These are phyloP conservation scores for Sphaerulina populicola DNA, from an alignment of 2,329 filamentous ascomycete genomes.

Conservation along the genomic window DNA sequence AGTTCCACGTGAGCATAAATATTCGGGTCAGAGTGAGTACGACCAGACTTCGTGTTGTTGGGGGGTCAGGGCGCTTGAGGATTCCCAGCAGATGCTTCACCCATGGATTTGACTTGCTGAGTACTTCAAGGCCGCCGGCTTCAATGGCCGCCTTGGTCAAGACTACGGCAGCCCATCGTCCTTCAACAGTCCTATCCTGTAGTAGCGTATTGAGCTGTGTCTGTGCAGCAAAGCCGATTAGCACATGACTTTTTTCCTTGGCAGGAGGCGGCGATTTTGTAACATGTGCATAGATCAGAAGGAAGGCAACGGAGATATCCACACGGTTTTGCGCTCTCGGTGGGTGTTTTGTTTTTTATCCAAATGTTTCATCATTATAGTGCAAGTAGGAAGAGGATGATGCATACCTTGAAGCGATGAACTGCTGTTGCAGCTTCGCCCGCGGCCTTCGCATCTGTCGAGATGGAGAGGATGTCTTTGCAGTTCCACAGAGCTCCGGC, in stretches of 20 bases:
- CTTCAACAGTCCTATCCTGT: conserved; percentile 64
- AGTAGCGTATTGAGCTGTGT: conserved; percentile 69
- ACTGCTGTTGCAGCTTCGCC: conserved; percentile 61
- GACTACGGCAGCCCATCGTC: conserved; percentile 67
- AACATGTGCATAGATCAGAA: conserved; percentile 58
- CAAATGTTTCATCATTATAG: conserved; percentile 87
- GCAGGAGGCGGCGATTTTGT: background rate
- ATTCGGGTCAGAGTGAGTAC: conserved; percentile 73
- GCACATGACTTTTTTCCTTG: background rate
- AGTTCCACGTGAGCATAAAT: conserved; percentile 71
- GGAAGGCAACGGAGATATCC: conserved; percentile 97
- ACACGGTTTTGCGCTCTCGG: conserved; percentile 93
- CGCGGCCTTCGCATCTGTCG: conserved; percentile 49
- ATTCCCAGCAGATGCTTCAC: conserved; percentile 66
- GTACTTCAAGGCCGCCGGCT: conserved; percentile 72
- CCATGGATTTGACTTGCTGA: conserved; percentile 67
- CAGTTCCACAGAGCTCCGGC: conserved; percentile 49
- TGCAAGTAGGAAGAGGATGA: conserved; percentile 3
- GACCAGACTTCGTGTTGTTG: conserved; percentile 65
- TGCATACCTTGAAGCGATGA: conserved; percentile 59
- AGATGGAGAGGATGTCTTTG: conserved; percentile 53
- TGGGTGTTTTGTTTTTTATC: conserved; percentile 83
- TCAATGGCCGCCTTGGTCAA: conserved; percentile 76
- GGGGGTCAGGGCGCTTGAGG: conserved; percentile 70
- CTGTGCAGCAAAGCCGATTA: conserved; percentile 1